Conservation (phyloP, 306 rosid genomes). For the Quillaja saponaria region DNA sequence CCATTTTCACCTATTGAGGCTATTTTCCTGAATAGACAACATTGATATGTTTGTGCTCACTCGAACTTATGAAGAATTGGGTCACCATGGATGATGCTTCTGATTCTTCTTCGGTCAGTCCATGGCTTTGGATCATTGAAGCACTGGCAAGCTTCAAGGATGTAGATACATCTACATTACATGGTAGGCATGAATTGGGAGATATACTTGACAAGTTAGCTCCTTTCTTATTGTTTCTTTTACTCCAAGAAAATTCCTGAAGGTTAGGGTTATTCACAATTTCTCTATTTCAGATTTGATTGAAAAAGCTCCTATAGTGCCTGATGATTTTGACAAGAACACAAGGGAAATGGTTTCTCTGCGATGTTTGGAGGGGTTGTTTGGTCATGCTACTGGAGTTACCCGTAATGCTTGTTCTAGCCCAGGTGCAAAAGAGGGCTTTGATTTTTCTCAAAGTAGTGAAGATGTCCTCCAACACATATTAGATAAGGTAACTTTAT, state of each 20-base stretch:
- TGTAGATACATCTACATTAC: conserved; percentile 40
- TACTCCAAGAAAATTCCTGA: background rate
- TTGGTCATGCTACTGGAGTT: conserved; percentile 23
- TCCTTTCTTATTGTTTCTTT: conserved; percentile 7
- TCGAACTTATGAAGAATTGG: conserved; percentile 18
- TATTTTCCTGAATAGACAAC: background rate
- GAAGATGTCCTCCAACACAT: conserved; percentile 53
- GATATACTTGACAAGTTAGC: background rate
- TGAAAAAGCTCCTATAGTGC: conserved; percentile 42
- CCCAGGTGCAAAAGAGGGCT: conserved; percentile 39
- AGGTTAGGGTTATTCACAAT: background rate
- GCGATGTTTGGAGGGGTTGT: conserved; percentile 68
- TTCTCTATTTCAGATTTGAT: conserved; percentile 46
- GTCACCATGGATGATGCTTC: conserved; percentile 40
- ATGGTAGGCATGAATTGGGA: conserved; percentile 35
- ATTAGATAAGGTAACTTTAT: conserved; percentile 46
- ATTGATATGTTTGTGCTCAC: conserved; percentile 3
- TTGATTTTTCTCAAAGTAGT: conserved; percentile 49
- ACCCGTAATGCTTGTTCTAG: conserved; percentile 26
- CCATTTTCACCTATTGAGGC: background rate
- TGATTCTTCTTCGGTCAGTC: conserved; percentile 34
- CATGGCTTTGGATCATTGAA: conserved; percentile 76
- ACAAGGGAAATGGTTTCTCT: conserved; percentile 62
- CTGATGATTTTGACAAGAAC: conserved; percentile 35
- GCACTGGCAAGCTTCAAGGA: conserved; percentile 50